Conservation (phyloP, 495 filamentous ascomycete species). For the Talaromyces adpressus region DNA sequence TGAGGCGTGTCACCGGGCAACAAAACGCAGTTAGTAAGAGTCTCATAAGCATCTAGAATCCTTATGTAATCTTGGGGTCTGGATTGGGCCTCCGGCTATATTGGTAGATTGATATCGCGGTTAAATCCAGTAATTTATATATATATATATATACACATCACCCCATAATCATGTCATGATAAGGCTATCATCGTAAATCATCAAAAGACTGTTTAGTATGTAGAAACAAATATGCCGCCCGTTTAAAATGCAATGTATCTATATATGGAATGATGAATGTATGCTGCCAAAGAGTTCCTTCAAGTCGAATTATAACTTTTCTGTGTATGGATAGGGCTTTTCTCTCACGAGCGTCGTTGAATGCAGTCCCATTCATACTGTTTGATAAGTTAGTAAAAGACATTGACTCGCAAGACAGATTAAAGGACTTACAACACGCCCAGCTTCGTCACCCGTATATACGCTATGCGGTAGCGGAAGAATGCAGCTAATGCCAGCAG, state of each 20-base stretch:
- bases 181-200: not conserved
- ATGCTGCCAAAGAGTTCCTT: not conserved
- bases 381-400: constrained; percentile 19
- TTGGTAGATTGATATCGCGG: not conserved
- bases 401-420: not conserved
- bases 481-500: constrained; percentile 80
- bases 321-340: not conserved
- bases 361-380: constrained; percentile 89
- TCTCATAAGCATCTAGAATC: constrained; percentile 1
- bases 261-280: not conserved
- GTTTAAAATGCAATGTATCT: not conserved
- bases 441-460: constrained; percentile 90
- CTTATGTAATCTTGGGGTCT: not conserved
- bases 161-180: not conserved
- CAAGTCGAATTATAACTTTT: not conserved
- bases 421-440: constrained; percentile 58
- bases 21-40: not conserved
- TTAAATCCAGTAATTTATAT: not conserved
- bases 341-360: constrained; percentile 37
- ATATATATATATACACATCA: not conserved
- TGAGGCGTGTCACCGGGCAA: not conserved
- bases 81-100: not conserved
- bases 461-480: constrained; percentile 75
- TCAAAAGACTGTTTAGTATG: not conserved
- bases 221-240: not conserved